phyloP scores from a whole-genome alignment of 139 green algal species.

The Choricystis sp. region DNA sequence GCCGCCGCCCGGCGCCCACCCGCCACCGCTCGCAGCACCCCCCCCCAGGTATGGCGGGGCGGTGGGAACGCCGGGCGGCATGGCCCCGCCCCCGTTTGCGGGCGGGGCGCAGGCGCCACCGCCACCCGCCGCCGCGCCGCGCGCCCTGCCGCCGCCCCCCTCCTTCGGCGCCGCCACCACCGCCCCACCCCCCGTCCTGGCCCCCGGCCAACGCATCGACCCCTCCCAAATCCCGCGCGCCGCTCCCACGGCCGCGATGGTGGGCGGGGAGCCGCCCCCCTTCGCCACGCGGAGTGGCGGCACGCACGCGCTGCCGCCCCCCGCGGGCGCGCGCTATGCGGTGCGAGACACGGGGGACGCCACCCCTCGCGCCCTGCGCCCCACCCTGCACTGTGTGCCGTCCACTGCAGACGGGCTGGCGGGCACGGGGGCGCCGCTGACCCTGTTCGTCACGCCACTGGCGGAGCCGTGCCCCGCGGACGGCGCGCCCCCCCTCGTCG shows the following conservation, averaged over 20 bases:
- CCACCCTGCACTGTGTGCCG: not conserved
- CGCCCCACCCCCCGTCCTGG: not conserved
- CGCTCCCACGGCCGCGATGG: not conserved
- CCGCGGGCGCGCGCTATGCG: not conserved
- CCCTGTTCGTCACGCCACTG: not conserved
- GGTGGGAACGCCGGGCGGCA: no score
- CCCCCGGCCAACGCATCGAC: not conserved
- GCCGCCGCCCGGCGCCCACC: no score
- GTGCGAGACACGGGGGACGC: not conserved
- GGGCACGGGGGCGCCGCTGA: not conserved
- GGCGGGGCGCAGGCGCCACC: not conserved
- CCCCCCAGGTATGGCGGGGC: no score
- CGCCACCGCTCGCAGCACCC: no score
- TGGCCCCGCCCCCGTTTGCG: no score
- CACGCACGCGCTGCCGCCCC: not conserved
- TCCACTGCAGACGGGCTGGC: not conserved
- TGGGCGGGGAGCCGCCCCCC: not conserved
- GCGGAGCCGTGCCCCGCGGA: not conserved
- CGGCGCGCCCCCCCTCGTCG: not conserved
- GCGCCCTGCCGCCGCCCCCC: no score
- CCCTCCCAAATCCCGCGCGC: not conserved
- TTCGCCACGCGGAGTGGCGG: not conserved
- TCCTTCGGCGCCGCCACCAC: not conserved
- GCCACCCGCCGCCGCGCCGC: not conserved
- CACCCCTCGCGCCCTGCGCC: not conserved